These are phyloP conservation scores for Mycena kentingensis DNA, from an alignment of 768 basidiomycete species.

Conservation along the genomic window DNA sequence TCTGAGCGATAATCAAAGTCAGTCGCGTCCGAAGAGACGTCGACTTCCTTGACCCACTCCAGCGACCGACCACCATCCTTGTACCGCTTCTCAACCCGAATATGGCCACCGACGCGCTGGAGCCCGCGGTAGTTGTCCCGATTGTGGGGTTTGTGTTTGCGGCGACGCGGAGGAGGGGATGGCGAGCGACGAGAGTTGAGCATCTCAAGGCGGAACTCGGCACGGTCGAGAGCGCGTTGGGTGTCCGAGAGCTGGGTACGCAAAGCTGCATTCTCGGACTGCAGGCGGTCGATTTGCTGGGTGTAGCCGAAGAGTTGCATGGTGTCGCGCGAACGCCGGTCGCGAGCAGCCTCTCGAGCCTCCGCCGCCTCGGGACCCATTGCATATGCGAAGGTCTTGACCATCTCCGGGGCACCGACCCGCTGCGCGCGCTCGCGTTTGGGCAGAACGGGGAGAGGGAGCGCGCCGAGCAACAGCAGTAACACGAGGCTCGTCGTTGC, in stretches of 20 bases:
- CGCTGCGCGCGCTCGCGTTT: not conserved
- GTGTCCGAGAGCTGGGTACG: conserved; percentile 8
- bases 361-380: not conserved
- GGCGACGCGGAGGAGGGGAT: not conserved
- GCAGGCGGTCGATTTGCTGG: conserved; percentile 16
- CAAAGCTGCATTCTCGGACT: conserved; percentile 13
- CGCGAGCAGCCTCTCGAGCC: too few species aligned
- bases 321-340: too few species aligned
- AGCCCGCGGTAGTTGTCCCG: not conserved
- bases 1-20: not conserved
- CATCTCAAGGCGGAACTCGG: conserved; percentile 19
- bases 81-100: conserved; percentile 9
- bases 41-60: conserved; percentile 7
- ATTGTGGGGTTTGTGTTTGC: conserved; percentile 5
- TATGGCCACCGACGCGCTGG: conserved; percentile 1
- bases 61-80: conserved; percentile 3
- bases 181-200: conserved; percentile 1
- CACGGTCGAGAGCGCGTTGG: conserved; percentile 15
- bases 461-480: not conserved
- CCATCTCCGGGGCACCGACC: not conserved
- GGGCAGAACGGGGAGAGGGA: not conserved
- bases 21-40: not conserved
- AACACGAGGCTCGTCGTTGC: not conserved
- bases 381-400: not conserved
- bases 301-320: too few species aligned